Evolutionary conservation across 495 filamentous ascomycete species (phyloP).

Genomic region (Aspergillus bertholletiae): DNA sequence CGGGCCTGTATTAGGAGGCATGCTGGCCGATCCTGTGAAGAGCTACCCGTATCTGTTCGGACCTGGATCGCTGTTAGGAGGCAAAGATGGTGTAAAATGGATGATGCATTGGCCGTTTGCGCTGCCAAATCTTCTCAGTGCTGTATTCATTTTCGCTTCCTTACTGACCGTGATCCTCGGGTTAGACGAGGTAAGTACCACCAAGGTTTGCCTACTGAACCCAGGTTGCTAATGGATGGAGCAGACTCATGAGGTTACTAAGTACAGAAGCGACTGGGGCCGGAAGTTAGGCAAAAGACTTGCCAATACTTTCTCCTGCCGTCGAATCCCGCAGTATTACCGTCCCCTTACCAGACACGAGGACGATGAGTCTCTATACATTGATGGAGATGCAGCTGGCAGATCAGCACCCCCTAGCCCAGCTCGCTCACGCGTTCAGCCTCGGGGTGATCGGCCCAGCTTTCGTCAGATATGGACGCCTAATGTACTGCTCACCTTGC

Average conservation of each 20-base stretch:
- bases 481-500: constrained; percentile 58
- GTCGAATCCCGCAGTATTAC: constrained; percentile 19
- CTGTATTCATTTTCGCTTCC: constrained; percentile 49
- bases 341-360: constrained; percentile 23
- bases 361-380: constrained; percentile 29
- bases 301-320: constrained; percentile 26
- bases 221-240: constrained; percentile 5
- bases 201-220: background rate
- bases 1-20: constrained; percentile 61
- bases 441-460: constrained; percentile 33
- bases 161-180: constrained; percentile 51
- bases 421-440: constrained; percentile 14
- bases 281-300: constrained; percentile 44
- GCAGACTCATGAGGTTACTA: constrained; percentile 48
- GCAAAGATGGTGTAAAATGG: constrained; percentile 55
- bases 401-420: constrained; percentile 29
- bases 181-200: constrained; percentile 51
- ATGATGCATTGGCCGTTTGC: constrained; percentile 60
- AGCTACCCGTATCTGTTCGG: constrained; percentile 67
- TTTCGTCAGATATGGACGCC: constrained; percentile 60
- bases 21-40: constrained; percentile 66
- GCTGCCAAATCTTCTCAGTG: constrained; percentile 59
- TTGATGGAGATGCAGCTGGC: constrained; percentile 25
- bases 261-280: constrained; percentile 48
- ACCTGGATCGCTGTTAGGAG: constrained; percentile 45